Evolutionary conservation across 768 basidiomycete genomes (phyloP).

Genomic region (Sutorius australiensis): DNA sequence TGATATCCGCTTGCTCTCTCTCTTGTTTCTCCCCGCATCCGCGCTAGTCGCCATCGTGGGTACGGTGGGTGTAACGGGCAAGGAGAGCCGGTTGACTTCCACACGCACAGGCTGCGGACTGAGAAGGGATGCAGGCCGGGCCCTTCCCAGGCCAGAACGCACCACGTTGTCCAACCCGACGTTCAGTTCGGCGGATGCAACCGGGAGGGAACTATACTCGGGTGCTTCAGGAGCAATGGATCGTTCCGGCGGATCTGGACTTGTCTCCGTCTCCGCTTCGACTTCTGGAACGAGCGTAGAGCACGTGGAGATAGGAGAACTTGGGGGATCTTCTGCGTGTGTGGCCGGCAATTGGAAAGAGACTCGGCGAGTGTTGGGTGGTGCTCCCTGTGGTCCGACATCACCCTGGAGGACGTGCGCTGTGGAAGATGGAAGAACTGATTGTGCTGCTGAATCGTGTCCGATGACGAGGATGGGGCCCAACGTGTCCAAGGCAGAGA

Average conservation of each 20-base stretch:
- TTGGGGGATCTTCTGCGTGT: neutral
- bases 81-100: constrained; percentile 15
- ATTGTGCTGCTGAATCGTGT: neutral
- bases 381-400: neutral
- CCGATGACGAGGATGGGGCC: constrained; percentile 15
- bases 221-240: neutral
- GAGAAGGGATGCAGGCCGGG: constrained; percentile 13
- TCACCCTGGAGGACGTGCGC: neutral
- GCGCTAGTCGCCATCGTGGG: neutral
- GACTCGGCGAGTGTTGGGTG: neutral
- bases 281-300: constrained; percentile 13
- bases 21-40: neutral
- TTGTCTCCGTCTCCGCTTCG: neutral
- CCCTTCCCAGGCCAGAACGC: neutral
- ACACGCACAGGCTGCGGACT: constrained; percentile 5
- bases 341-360: constrained; percentile 7
- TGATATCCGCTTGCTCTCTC: constrained; percentile 3
- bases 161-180: neutral
- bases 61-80: constrained; percentile 5
- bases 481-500: neutral
- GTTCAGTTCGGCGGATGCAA: neutral
- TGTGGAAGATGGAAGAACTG: neutral
- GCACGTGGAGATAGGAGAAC: constrained; percentile 4
- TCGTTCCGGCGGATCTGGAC: neutral
- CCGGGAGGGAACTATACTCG: neutral